phyloP scores from a whole-genome alignment of 2,329 filamentous ascomycete genomes.

The Pestalotiopsis sp. region DNA sequence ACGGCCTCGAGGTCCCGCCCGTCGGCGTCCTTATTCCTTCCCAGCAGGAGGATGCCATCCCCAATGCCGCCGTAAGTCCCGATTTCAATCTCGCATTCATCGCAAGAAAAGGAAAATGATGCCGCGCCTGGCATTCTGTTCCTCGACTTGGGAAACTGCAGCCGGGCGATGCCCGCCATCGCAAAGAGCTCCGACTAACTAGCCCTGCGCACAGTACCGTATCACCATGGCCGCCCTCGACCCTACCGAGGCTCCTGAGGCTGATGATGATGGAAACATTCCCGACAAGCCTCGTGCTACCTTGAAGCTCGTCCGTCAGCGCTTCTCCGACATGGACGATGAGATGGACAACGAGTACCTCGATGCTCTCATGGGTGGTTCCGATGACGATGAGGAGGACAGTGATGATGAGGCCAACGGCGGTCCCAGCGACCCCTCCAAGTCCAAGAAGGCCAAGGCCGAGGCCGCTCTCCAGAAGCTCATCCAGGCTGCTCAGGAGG shows the following conservation, averaged over 20 bases:
- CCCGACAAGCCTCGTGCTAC: conserved; percentile 75
- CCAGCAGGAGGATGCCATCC: conserved; percentile 65
- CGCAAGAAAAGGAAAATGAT: not conserved
- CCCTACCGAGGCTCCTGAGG: conserved; percentile 74
- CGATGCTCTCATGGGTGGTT: conserved; percentile 51
- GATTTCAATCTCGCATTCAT: not conserved
- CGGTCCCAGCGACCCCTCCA: conserved; percentile 87
- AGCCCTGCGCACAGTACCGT: conserved; percentile 68
- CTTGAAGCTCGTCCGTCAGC: conserved; percentile 84
- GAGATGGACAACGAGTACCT: conserved; percentile 70
- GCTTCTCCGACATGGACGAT: conserved; percentile 58
- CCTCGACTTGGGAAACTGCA: not conserved
- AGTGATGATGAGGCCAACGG: conserved; percentile 66
- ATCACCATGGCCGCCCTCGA: conserved; percentile 99
- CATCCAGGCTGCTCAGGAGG: conserved; percentile 64
- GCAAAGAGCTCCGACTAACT: not conserved
- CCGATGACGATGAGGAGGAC: conserved; percentile 53
- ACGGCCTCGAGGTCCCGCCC: conserved; percentile 87
- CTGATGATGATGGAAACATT: conserved; percentile 62
- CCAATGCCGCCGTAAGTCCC: conserved; percentile 72
- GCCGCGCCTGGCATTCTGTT: not conserved
- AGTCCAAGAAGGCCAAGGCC: conserved; percentile 84
- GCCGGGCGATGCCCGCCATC: conserved; percentile 25
- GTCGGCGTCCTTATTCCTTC: conserved; percentile 83
- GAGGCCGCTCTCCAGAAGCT: conserved; percentile 78